A percentile compares a stretch with the other conserved stretches of the same genome.
Evolutionary conservation across 768 basidiomycete genomes (phyloP).

Genomic region (Mycena latifolia): DNA sequence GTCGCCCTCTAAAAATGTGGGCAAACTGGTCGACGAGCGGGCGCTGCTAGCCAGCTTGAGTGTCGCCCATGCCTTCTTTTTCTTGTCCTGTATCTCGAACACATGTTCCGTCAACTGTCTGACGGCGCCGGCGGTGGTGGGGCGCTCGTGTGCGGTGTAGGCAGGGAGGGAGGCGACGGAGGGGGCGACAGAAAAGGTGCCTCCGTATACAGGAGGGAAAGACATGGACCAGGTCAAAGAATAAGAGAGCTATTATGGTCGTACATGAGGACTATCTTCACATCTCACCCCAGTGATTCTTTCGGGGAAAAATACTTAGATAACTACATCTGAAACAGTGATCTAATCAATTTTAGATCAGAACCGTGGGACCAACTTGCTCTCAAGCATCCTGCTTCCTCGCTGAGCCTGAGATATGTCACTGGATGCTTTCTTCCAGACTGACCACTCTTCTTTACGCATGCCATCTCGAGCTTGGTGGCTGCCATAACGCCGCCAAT

Average conservation of each 20-base stretch:
- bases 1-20: constrained; percentile 39
- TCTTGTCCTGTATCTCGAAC: constrained; percentile 35
- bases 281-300: neutral
- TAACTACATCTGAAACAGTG: too few relatives aligned
- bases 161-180: constrained; percentile 33
- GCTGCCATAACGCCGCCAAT: too few relatives aligned
- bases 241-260: neutral
- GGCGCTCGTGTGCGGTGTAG: constrained; percentile 29
- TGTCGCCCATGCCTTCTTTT: constrained; percentile 35
- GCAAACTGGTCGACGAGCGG: constrained; percentile 40
- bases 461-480: too few relatives aligned
- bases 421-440: too few relatives aligned
- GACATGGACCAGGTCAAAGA: constrained; percentile 24
- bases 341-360: too few relatives aligned
- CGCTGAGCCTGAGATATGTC: too few relatives aligned
- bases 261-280: constrained; percentile 2
- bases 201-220: constrained; percentile 26
- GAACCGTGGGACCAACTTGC: too few relatives aligned
- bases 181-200: constrained; percentile 24
- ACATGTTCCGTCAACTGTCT: constrained; percentile 31
- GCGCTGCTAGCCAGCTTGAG: constrained; percentile 52
- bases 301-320: neutral
- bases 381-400: too few relatives aligned
- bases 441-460: too few relatives aligned
- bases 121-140: constrained; percentile 24